A percentile compares a stretch with the other conserved stretches of the same genome.
Evolutionary conservation across 1,284 basidiomycete genomes (phyloP).

Genomic region (Vanrija sp.): DNA sequence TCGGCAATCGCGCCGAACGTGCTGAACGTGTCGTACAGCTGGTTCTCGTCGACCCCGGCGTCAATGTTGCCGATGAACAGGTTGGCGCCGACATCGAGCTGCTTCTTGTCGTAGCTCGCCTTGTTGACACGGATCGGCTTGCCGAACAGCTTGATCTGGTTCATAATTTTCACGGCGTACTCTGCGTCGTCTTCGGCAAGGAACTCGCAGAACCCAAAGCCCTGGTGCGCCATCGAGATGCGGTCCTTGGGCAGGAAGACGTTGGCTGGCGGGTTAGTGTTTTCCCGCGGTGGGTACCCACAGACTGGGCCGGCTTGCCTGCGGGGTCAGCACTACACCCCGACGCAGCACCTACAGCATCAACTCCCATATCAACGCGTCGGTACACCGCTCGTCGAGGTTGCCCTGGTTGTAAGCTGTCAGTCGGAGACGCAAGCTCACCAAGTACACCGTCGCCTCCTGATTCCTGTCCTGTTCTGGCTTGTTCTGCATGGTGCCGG

Average conservation of each 20-base stretch:
- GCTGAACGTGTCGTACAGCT: constrained; percentile 91
- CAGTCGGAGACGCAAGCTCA: constrained; percentile 46
- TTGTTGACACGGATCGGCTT: constrained; percentile 98
- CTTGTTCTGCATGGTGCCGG: constrained; percentile 36
- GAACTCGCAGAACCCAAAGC: constrained; percentile 99
- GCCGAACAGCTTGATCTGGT: constrained; percentile 98
- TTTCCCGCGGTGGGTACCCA: constrained; percentile 49
- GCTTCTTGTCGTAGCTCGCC: constrained; percentile 95
- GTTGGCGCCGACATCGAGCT: constrained; percentile 96
- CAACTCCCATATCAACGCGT: constrained; percentile 94
- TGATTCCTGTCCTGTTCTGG: constrained; percentile 85
- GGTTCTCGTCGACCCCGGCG: constrained; percentile 84
- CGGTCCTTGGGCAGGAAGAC: constrained; percentile 99
- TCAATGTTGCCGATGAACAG: constrained; percentile 94
- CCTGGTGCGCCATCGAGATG: constrained; percentile 95
- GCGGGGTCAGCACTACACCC: constrained; percentile 9
- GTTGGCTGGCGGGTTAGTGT: constrained; percentile 61
- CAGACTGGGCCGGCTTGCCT: constrained; percentile 94
- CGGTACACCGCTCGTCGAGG: constrained; percentile 88
- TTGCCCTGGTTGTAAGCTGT: constrained; percentile 65
- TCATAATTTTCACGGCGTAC: constrained; percentile 99
- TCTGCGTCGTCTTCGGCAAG: constrained; percentile 96
- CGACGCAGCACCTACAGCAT: constrained; percentile 62
- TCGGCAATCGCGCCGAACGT: constrained; percentile 91
- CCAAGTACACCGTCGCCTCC: constrained; percentile 90